Evolutionary conservation across 73 alveolate species (phyloP).

Genomic region (Tetrahymena borealis): DNA sequence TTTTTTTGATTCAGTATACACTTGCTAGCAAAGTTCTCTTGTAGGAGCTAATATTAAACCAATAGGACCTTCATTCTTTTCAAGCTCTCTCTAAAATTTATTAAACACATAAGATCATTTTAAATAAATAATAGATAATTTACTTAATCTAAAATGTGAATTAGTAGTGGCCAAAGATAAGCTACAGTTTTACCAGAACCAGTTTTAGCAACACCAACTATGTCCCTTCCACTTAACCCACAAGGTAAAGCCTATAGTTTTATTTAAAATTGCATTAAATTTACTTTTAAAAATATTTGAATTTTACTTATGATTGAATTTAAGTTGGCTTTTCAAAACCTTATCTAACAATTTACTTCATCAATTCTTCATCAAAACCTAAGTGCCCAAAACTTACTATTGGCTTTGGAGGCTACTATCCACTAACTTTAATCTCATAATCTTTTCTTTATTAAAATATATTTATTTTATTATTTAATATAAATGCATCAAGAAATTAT

Average conservation of each 20-base stretch:
- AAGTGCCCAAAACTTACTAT: conserved; percentile 45
- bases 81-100: conserved; percentile 28
- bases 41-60: conserved; percentile 74
- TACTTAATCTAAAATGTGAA: conserved; percentile 21
- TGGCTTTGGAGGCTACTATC: conserved; percentile 81
- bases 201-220: conserved; percentile 48
- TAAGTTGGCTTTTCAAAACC: conserved; percentile 78
- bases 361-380: conserved; percentile 36
- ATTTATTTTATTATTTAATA: neutral
- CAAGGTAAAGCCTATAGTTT: conserved; percentile 17
- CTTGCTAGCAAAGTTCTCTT: conserved; percentile 72
- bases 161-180: conserved; percentile 46
- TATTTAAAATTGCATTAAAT: neutral
- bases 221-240: conserved; percentile 44
- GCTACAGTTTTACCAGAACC: conserved; percentile 62
- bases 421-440: conserved; percentile 56
- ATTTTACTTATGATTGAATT: conserved; percentile 57
- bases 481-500: neutral
- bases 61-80: conserved; percentile 50
- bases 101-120: neutral
- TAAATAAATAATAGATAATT: neutral
- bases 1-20: conserved; percentile 68
- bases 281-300: neutral
- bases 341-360: conserved; percentile 37
- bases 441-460: conserved; percentile 35